Conservation (phyloP, 345 rosid genomes). For the Jatropha curcas region DNA sequence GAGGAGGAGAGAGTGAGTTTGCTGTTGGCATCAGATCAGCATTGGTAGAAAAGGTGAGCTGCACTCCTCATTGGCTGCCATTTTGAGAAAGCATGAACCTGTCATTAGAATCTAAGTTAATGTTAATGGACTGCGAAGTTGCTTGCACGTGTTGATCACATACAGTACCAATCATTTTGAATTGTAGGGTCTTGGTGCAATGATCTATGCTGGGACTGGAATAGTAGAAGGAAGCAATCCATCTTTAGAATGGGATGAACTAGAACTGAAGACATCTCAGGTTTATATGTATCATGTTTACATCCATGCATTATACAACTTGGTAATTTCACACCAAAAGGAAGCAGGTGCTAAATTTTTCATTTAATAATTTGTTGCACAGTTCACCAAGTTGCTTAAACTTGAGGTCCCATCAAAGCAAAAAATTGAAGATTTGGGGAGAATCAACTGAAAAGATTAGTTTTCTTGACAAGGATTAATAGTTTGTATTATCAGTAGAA, state of each 20-base stretch:
- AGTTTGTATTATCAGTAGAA: background rate
- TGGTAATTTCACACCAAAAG: too few species aligned
- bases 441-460: slow-evolving; percentile 39
- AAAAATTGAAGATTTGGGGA: slow-evolving; percentile 36
- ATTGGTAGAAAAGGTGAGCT: slow-evolving; percentile 69
- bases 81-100: background rate
- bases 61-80: background rate
- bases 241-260: slow-evolving; percentile 81
- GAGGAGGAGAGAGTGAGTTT: slow-evolving; percentile 95
- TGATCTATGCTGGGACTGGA: slow-evolving; percentile 85
- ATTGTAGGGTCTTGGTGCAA: slow-evolving; percentile 67
- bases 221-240: slow-evolving; percentile 84
- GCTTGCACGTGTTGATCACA: background rate
- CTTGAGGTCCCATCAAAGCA: slow-evolving; percentile 54
- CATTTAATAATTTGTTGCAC: slow-evolving; percentile 18
- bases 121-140: background rate
- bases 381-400: slow-evolving; percentile 80
- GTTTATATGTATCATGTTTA: slow-evolving; percentile 23
- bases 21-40: slow-evolving; percentile 91
- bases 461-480: background rate
- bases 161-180: background rate
- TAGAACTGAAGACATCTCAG: slow-evolving; percentile 91
- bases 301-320: background rate
- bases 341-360: background rate
- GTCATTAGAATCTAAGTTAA: background rate